Percentiles rank a stretch among this genome's conserved stretches.
These are phyloP conservation scores for Diospyros kaki DNA, from an alignment of 148 eudicot species.

Conservation along the genomic window DNA sequence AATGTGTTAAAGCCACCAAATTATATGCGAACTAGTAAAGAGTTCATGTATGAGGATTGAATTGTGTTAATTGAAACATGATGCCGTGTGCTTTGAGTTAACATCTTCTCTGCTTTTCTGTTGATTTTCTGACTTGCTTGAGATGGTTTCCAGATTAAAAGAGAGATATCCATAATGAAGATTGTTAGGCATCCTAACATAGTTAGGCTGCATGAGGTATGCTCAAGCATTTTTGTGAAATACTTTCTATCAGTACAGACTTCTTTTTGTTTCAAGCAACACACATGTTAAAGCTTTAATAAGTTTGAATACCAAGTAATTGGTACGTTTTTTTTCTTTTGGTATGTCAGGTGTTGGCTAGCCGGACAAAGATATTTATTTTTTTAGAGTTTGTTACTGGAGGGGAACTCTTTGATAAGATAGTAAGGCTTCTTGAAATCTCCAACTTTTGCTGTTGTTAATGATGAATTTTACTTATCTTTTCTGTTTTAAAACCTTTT, in stretches of 20 bases:
- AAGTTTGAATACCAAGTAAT: not conserved
- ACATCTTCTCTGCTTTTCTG: not conserved
- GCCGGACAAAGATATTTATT: slow-evolving; percentile 80
- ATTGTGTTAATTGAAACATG: not conserved
- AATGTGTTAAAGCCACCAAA: not conserved
- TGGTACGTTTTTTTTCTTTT: slow-evolving; percentile 10
- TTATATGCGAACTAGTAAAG: not conserved
- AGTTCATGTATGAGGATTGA: not conserved
- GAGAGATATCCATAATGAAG: slow-evolving; percentile 98
- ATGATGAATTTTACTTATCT: not conserved
- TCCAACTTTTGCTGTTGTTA: slow-evolving; percentile 3
- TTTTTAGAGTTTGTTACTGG: slow-evolving; percentile 89
- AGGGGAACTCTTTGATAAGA: slow-evolving; percentile 93
- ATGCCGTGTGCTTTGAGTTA: not conserved
- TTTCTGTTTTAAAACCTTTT: not conserved
- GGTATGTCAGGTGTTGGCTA: slow-evolving; percentile 71
- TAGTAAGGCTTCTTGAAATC: slow-evolving; percentile 48
- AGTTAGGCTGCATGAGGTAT: slow-evolving; percentile 85
- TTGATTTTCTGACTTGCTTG: slow-evolving; percentile 7
- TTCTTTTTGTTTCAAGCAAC: not conserved
- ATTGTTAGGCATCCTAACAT: slow-evolving; percentile 90
- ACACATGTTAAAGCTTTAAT: slow-evolving; percentile 10
- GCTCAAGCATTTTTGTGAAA: not conserved
- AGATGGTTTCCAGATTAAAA: slow-evolving; percentile 63
- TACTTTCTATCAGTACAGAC: not conserved